phyloP scores from a whole-genome alignment of 768 basidiomycete species.

The Nidularia pulvinata region DNA sequence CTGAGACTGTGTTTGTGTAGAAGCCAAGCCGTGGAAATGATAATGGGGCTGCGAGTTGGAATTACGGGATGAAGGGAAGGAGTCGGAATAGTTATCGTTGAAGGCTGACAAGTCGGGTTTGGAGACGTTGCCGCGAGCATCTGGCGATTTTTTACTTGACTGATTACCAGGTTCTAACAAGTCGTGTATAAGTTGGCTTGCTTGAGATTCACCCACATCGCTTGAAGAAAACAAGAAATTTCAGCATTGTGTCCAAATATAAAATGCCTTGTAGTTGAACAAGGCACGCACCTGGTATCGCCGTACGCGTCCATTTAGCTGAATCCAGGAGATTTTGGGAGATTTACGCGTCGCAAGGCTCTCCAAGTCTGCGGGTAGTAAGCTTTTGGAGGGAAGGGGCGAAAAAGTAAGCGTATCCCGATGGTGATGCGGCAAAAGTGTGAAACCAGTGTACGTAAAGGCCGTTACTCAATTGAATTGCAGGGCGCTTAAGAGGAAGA shows the following conservation, averaged over 20 bases:
- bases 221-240: slow-evolving; percentile 17
- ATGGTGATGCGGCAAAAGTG: too few relatives aligned
- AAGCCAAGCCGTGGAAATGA: slow-evolving; percentile 56
- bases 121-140: slow-evolving; percentile 7
- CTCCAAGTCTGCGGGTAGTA: too few relatives aligned
- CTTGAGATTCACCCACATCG: slow-evolving; percentile 48
- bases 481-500: too few relatives aligned
- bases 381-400: too few relatives aligned
- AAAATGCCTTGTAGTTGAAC: slow-evolving; percentile 1
- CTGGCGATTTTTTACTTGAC: slow-evolving; percentile 10
- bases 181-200: slow-evolving; percentile 50
- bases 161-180: slow-evolving; percentile 28
- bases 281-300: slow-evolving; percentile 32
- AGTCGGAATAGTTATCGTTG: slow-evolving; percentile 39
- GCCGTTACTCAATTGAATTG: too few relatives aligned
- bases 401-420: too few relatives aligned
- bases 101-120: slow-evolving; percentile 17
- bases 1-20: slow-evolving; percentile 55
- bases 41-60: slow-evolving; percentile 42
- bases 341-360: too few relatives aligned
- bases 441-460: too few relatives aligned
- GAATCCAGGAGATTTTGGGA: too few relatives aligned
- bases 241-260: slow-evolving; percentile 1
- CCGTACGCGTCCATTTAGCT: slow-evolving; percentile 30
- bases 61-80: slow-evolving; percentile 30